Percentiles rank a stretch among this genome's conserved stretches.
Conservation (phyloP, 2,329 filamentous ascomycete species). For the Paraphaeosphaeria sporulosa region DNA sequence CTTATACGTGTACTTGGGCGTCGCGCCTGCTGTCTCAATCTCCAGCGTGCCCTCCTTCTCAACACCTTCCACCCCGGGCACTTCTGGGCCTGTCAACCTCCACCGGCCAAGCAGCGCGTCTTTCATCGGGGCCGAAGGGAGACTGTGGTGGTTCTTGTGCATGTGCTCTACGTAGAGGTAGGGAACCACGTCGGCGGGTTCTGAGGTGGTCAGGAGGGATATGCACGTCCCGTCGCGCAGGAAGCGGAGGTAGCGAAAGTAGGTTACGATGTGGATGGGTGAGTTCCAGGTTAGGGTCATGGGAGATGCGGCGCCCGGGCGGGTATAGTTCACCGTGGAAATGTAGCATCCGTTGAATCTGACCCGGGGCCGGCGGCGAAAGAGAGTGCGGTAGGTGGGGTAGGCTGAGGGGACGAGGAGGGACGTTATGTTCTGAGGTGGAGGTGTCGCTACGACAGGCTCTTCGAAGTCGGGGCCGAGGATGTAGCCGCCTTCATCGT, state of each 20-base stretch:
- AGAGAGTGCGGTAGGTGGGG: constrained; percentile 68
- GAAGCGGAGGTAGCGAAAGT: constrained; percentile 96
- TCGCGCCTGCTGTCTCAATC: constrained; percentile 86
- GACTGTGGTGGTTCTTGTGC: constrained; percentile 52
- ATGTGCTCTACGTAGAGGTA: constrained; percentile 78
- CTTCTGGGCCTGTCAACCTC: constrained; percentile 64
- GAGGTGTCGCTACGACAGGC: constrained; percentile 15
- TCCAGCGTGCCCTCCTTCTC: constrained; percentile 60
- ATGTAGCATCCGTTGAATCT: constrained; percentile 98
- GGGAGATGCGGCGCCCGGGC: constrained; percentile 76
- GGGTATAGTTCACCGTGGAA: constrained; percentile 92
- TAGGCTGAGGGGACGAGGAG: constrained; percentile 47
- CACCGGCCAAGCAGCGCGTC: constrained; percentile 72
- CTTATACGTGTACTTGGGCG: constrained; percentile 80
- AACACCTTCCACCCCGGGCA: constrained; percentile 15
- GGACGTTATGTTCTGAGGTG: constrained; percentile 23
- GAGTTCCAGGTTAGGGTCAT: constrained; percentile 77
- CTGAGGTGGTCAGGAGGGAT: constrained; percentile 78
- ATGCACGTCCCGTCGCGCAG: constrained; percentile 88
- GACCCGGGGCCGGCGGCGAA: constrained; percentile 81
- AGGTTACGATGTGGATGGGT: constrained; percentile 94
- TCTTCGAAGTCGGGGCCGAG: constrained; percentile 35
- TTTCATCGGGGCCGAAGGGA: constrained; percentile 68
- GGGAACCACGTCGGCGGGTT: constrained; percentile 88
- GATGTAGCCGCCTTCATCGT: constrained; percentile 41